These are phyloP conservation scores for Hygrophorus pudorinus DNA, from an alignment of 768 basidiomycete genomes.

Conservation along the genomic window DNA sequence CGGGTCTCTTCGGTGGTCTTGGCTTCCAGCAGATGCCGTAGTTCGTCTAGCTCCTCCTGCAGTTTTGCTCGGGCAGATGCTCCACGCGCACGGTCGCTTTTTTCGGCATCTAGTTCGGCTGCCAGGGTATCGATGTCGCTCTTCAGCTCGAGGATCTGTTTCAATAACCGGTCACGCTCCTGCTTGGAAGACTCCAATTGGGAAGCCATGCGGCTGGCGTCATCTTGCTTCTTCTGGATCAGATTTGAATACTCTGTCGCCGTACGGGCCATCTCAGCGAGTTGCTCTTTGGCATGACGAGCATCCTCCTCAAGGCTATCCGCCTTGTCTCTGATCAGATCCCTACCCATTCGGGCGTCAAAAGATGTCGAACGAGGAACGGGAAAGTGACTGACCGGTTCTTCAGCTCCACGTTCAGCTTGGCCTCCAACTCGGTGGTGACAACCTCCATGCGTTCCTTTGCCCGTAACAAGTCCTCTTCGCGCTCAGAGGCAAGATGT, in stretches of 20 bases:
- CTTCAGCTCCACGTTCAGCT: conserved; percentile 53
- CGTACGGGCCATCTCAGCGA: conserved; percentile 68
- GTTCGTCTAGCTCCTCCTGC: conserved; percentile 76
- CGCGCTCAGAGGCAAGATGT: conserved; percentile 58
- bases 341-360: conserved; percentile 30
- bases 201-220: conserved; percentile 42
- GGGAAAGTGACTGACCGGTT: conserved; percentile 40
- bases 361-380: neutral
- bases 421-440: conserved; percentile 59
- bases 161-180: conserved; percentile 43
- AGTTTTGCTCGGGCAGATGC: conserved; percentile 46
- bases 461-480: conserved; percentile 64
- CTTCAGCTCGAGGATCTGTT: conserved; percentile 60
- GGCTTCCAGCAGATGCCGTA: conserved; percentile 74
- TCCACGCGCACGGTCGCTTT: conserved; percentile 37
- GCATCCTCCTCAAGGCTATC: conserved; percentile 58
- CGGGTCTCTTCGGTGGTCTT: conserved; percentile 83
- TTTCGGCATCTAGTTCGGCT: conserved; percentile 51
- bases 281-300: conserved; percentile 65
- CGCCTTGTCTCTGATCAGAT: conserved; percentile 46
- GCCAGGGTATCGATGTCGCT: conserved; percentile 56
- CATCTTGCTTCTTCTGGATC: conserved; percentile 70
- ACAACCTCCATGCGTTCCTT: conserved; percentile 66
- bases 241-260: conserved; percentile 65
- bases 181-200: conserved; percentile 45